These are phyloP conservation scores for Leccinum truebloodii DNA, from an alignment of 768 basidiomycete species.

Conservation along the genomic window DNA sequence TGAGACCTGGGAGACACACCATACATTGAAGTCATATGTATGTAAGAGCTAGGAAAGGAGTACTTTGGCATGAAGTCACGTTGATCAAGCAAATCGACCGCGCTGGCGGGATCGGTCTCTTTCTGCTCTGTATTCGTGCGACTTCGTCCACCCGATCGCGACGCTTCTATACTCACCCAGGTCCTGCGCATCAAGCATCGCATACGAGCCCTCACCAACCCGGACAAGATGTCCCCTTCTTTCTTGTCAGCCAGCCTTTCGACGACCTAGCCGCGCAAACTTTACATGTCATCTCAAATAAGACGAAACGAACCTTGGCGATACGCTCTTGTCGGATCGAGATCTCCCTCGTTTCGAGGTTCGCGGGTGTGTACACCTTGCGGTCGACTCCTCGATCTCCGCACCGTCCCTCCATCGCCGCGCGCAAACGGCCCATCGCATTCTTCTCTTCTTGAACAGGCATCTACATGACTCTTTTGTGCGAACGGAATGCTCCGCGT, in stretches of 20 bases:
- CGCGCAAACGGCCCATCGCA: conserved; percentile 84
- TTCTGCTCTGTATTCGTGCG: no score
- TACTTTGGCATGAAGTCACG: no score
- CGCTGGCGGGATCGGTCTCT: no score
- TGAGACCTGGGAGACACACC: no score
- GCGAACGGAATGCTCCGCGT: conserved; percentile 56
- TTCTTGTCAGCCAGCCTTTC: conserved; percentile 77
- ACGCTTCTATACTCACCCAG: conserved; percentile 63
- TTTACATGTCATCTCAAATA: neutral
- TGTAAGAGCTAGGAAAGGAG: no score
- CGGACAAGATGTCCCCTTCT: conserved; percentile 71
- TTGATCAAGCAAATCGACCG: no score
- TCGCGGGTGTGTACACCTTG: conserved; percentile 91
- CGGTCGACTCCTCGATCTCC: conserved; percentile 87
- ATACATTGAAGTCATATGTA: no score
- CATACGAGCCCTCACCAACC: conserved; percentile 89
- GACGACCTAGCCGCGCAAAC: conserved; percentile 61
- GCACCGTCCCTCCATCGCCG: conserved; percentile 81
- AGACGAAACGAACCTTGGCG: conserved; percentile 66
- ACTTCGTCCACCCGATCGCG: no score
- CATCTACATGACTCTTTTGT: conserved; percentile 41
- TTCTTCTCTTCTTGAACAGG: conserved; percentile 90
- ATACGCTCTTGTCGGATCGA: conserved; percentile 87
- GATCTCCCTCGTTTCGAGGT: conserved; percentile 82
- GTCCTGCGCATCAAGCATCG: conserved; percentile 87